A percentile compares a stretch with the other conserved stretches of the same genome.
These are phyloP conservation scores for Choiromyces venosus DNA, from an alignment of 495 filamentous ascomycete genomes.

Conservation along the genomic window DNA sequence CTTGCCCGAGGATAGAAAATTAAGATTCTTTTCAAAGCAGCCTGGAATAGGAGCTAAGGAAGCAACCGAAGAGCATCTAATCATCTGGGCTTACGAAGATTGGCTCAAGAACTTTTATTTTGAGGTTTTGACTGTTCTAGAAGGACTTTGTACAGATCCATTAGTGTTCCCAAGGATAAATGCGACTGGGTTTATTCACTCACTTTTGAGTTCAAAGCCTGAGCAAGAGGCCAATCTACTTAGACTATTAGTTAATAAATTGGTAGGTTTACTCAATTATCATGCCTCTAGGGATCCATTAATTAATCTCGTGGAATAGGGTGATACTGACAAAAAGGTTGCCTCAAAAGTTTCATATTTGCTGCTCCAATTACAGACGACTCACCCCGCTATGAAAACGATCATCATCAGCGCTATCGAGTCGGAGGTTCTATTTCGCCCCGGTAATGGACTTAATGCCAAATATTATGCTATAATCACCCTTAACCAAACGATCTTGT, in stretches of 20 bases:
- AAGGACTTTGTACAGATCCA: slow-evolving; percentile 87
- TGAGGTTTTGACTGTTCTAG: slow-evolving; percentile 80
- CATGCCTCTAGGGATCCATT: slow-evolving; percentile 7
- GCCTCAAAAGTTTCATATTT: slow-evolving; percentile 86
- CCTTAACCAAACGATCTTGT: slow-evolving; percentile 89
- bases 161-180: slow-evolving; percentile 82
- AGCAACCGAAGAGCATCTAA: slow-evolving; percentile 66
- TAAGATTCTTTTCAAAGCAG: slow-evolving; percentile 73
- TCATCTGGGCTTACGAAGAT: slow-evolving; percentile 89
- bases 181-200: slow-evolving; percentile 80
- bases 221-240: slow-evolving; percentile 95
- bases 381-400: slow-evolving; percentile 88
- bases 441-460: slow-evolving; percentile 77
- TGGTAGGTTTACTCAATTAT: slow-evolving; percentile 42
- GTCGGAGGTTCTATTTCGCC: slow-evolving; percentile 76
- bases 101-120: slow-evolving; percentile 90
- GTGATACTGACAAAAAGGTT: slow-evolving; percentile 89
- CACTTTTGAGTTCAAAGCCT: slow-evolving; percentile 88
- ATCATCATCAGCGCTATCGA: slow-evolving; percentile 79
- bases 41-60: slow-evolving; percentile 65
- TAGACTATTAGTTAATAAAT: slow-evolving; percentile 86
- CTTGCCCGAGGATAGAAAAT: slow-evolving; percentile 72
- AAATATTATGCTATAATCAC: slow-evolving; percentile 96
- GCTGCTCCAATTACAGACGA: slow-evolving; percentile 76
- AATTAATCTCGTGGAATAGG: slow-evolving; percentile 41